Evolutionary conservation across 2,329 filamentous ascomycete species (phyloP), one percentile per base, ranked within the genome.

Genomic region (Calonectria honghensis): DNA sequence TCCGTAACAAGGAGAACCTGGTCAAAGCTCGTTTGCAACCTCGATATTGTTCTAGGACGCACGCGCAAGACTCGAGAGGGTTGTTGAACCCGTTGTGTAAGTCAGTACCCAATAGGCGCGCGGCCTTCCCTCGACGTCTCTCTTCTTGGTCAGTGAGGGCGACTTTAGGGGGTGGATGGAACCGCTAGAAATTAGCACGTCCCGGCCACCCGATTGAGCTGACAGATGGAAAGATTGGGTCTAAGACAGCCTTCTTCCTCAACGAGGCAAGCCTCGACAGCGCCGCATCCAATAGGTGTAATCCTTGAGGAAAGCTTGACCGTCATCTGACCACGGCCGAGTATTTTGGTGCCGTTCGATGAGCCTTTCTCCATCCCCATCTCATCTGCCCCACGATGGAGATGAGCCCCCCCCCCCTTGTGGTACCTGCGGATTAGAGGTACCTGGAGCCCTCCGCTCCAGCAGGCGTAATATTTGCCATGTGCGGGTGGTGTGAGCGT

Each of bases 301-400:
- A 35, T 14, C 16, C 29, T 75, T 61, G 72, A 68, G 73, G 72
- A 75, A 74, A 75, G 64, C 74, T 70, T 73, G 70, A 50, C 68
- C 64, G 61, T 72, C 74, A 79, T 72, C 59, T 71, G 77, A 78
- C 71, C 48, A 59, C 61, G 61, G 59, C 50, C 67, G 52, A 75
- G 54, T 63, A 59, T 39, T 71, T 70, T 66, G 63, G 57, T 64
- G 69, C 64, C 59, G 37, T 48, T 64, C 41, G 61, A 70, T 27
- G 67, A 63, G 65, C 66, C 66, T 66, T 57, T 51, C 67, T 61
- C 72, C 64, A 48, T 68, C 54, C 37, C 39, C 45, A 54, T 72
- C 68, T 57, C 57, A 63, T 63, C 57, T 63, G 57, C 57, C 57
- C 68, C 64, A 73, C 71, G 70, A 75, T 71, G 67, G 68, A 69